Evolutionary conservation across 2,329 filamentous ascomycete species (phyloP), one percentile per base, ranked within the genome.

Genomic region (Drechslerella stenobrocha): DNA sequence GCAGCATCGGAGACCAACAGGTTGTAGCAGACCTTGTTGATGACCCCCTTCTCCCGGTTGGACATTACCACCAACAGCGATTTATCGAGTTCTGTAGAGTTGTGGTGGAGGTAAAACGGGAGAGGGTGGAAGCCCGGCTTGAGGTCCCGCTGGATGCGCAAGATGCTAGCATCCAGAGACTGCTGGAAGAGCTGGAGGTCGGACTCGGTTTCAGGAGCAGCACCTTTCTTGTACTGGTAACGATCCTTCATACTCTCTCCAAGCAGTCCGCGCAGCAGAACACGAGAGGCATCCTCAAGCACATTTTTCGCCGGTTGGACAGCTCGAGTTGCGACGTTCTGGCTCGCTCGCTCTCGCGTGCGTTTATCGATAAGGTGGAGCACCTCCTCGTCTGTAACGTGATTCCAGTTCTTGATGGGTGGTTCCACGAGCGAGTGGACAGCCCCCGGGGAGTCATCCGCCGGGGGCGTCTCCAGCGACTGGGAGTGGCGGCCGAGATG

Each of bases 21-120:
- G 15, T 67, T 67, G 55, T 67, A 67, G 35, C 63, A 67, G 45
- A 67, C 55, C 34, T 67, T 67, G 35, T 60, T 67, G 50, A 67
- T 35, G 6, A 60, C 28, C 1, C 11, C 63, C 2, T 32, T 32
- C 8, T 56, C 42, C 24, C 34, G 22, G n/a, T 40, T 24, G 1
- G 30, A 34, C 15, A 67, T 37, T 22, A 67, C 45, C 7, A 35
- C 48, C 20, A 35, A 34, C 2, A 67, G 63, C 2, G 63, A 37
- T 11, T 44, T 22, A 26, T 67, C 63, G 6, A 67, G 55, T 5
- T 18, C 5, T 35, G 55, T 60, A 44, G 63, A 67, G 50, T 67
- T 51, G n/a, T 52, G 55, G 15, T 60, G 55, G 4, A 59, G 48
- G 37, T 67, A 67, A 51, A 67, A 67, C 2, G 63, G 63, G 3